Evolutionary conservation across 75 land plant genomes (phyloP).

Genomic region (Sequoia sempervirens): DNA sequence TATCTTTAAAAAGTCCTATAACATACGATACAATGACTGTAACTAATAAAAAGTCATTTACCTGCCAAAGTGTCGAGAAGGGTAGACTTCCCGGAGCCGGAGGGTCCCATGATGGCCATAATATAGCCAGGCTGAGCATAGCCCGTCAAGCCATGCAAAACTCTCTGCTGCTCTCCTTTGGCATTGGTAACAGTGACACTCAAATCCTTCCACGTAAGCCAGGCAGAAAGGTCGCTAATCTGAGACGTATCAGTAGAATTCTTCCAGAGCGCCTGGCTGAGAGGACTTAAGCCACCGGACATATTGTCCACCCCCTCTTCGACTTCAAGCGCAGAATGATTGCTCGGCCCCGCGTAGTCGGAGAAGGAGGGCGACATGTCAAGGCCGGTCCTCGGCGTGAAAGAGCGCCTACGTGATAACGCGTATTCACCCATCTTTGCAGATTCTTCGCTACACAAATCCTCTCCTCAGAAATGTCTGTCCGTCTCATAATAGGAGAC

Average conservation of each 20-base stretch:
- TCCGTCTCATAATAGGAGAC: too few relatives aligned
- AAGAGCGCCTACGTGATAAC: conserved; percentile 3
- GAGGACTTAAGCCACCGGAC: conserved; percentile 7
- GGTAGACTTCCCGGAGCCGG: conserved; percentile 58
- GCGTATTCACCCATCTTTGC: not conserved
- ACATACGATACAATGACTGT: not conserved
- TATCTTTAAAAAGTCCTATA: not conserved
- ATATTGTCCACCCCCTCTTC: not conserved
- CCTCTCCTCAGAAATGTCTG: not conserved
- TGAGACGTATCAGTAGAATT: conserved; percentile 9
- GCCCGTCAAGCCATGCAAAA: conserved; percentile 43
- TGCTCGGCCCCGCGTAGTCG: not conserved
- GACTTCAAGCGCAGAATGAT: not conserved
- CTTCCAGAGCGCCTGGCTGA: conserved; percentile 12
- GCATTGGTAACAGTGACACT: conserved; percentile 30
- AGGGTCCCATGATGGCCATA: conserved; percentile 61
- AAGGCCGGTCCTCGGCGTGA: not conserved
- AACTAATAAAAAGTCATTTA: not conserved
- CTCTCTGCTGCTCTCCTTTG: conserved; percentile 23
- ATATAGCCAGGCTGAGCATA: conserved; percentile 55
- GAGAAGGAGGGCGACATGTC: conserved; percentile 10
- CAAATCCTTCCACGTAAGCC: conserved; percentile 55
- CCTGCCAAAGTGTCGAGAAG: conserved; percentile 57
- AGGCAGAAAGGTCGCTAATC: conserved; percentile 3
- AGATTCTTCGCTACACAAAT: not conserved